These are phyloP conservation scores for Podila epicladia DNA, from an alignment of 192 early-diverging fungal genomes.

Conservation along the genomic window DNA sequence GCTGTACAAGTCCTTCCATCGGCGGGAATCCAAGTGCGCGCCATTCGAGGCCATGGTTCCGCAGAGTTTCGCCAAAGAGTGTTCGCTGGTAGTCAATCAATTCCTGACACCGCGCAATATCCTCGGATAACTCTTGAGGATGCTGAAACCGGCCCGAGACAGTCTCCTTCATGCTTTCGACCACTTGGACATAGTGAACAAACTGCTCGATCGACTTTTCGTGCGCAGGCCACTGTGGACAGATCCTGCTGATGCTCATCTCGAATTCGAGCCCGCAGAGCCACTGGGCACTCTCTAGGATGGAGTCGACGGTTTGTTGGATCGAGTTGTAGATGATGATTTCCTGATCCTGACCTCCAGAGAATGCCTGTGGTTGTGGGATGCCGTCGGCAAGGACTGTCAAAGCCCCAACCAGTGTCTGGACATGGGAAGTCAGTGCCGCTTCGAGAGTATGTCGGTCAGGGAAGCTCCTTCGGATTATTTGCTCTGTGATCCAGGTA, in stretches of 20 bases:
- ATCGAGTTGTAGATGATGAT: constrained; percentile 25
- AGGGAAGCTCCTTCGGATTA: constrained; percentile 10
- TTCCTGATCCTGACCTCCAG: constrained; percentile 22
- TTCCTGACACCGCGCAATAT: constrained; percentile 37
- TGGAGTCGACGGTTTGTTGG: constrained; percentile 20
- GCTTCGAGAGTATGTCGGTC: constrained; percentile 29
- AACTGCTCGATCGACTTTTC: constrained; percentile 33
- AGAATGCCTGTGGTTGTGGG: constrained; percentile 5
- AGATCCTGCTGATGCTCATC: constrained; percentile 44
- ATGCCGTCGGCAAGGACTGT: constrained; percentile 12
- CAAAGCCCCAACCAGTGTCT: constrained; percentile 5
- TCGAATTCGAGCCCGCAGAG: constrained; percentile 48
- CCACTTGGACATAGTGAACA: constrained; percentile 42
- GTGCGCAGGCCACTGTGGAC: constrained; percentile 32
- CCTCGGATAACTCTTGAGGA: constrained; percentile 34
- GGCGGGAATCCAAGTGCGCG: constrained; percentile 34
- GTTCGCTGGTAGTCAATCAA: constrained; percentile 41
- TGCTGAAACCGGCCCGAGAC: constrained; percentile 39
- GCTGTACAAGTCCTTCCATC: constrained; percentile 36
- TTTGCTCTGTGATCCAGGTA: constrained; percentile 31
- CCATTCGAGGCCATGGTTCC: constrained; percentile 38
- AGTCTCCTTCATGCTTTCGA: constrained; percentile 45
- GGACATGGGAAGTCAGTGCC: constrained; percentile 9
- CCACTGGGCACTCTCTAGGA: constrained; percentile 35
- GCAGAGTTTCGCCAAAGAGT: constrained; percentile 37